Evolutionary conservation across 2,329 filamentous ascomycete genomes (phyloP).

Genomic region (Pseudodiploospora longispora): DNA sequence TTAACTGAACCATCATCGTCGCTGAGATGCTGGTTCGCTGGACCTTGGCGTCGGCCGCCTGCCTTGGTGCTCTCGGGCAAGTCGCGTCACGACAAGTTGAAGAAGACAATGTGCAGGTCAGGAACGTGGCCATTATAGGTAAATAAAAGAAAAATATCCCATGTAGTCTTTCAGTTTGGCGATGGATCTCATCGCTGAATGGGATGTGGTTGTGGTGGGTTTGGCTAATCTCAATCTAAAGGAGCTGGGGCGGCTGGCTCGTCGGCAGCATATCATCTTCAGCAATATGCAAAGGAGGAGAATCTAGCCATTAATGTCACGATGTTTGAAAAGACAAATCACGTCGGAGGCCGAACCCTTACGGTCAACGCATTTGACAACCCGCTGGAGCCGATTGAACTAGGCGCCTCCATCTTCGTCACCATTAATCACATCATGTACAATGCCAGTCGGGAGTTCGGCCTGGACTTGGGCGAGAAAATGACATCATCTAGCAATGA

Average conservation of each 20-base stretch:
- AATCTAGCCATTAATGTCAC: slow-evolving; percentile 66
- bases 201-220: background rate
- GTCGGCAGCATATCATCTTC: slow-evolving; percentile 76
- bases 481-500: slow-evolving; percentile 38
- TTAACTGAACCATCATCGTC: background rate
- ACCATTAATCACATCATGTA: slow-evolving; percentile 74
- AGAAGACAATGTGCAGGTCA: slow-evolving; percentile 12
- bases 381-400: slow-evolving; percentile 61
- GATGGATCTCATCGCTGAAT: too few species aligned
- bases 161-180: too few species aligned
- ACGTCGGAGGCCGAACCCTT: slow-evolving; percentile 77
- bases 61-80: slow-evolving; percentile 12
- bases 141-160: background rate
- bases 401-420: slow-evolving; percentile 91
- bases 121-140: slow-evolving; percentile 31
- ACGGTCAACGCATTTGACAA: slow-evolving; percentile 73
- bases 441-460: slow-evolving; percentile 62
- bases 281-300: slow-evolving; percentile 57
- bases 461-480: slow-evolving; percentile 46
- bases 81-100: slow-evolving; percentile 5
- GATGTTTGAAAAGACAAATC: slow-evolving; percentile 71
- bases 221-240: slow-evolving; percentile 24
- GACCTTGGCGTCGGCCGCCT: slow-evolving; percentile 9
- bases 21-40: background rate
- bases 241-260: slow-evolving; percentile 86